phyloP scores from a whole-genome alignment of 1,139 yeast genomes.

The Scheffersomyces lignicola region DNA sequence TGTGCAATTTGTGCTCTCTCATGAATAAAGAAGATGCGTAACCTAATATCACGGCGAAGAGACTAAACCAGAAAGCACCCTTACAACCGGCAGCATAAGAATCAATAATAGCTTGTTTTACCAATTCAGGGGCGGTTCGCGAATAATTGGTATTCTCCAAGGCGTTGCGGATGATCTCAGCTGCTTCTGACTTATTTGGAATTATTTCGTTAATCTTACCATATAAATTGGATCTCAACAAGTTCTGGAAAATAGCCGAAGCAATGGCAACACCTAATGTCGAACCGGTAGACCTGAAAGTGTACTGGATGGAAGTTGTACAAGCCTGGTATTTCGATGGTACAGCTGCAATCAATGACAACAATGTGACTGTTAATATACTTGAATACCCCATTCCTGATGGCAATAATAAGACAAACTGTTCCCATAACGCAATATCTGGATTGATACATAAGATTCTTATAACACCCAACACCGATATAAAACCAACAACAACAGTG shows the following conservation, averaged over 20 bases:
- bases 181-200: constrained; percentile 31
- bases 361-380: constrained; percentile 63
- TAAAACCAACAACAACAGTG: constrained; percentile 42
- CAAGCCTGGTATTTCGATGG: constrained; percentile 68
- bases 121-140: constrained; percentile 47
- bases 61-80: constrained; percentile 52
- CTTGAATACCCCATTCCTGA: constrained; percentile 62
- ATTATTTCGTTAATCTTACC: constrained; percentile 23
- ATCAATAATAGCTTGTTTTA: constrained; percentile 42
- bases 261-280: constrained; percentile 71
- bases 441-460: constrained; percentile 39
- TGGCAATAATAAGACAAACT: constrained; percentile 35
- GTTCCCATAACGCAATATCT: constrained; percentile 38
- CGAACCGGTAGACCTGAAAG: constrained; percentile 74
- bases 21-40: constrained; percentile 36
- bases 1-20: constrained; percentile 46
- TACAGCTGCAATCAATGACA: constrained; percentile 66
- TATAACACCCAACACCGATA: constrained; percentile 48
- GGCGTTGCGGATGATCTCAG: constrained; percentile 50
- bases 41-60: constrained; percentile 39
- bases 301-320: constrained; percentile 73
- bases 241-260: constrained; percentile 60
- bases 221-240: constrained; percentile 20
- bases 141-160: constrained; percentile 59
- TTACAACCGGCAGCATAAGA: constrained; percentile 54